Conservation (phyloP, 2,329 filamentous ascomycete genomes). For the Alternaria ethzedia region DNA sequence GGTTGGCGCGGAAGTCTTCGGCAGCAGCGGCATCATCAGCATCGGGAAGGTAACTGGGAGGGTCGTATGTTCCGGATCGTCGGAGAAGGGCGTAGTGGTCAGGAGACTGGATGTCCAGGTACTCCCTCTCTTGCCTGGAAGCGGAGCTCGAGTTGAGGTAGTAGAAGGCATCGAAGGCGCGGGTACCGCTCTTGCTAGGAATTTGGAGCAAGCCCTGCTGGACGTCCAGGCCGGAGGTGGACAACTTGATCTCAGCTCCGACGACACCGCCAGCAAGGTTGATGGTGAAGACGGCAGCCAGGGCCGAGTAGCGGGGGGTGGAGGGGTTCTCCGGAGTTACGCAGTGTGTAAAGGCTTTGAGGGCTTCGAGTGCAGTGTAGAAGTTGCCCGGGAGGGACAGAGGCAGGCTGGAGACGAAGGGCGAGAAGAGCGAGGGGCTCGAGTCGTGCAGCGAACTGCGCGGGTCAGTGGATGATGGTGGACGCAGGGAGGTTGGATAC, state of each 20-base stretch:
- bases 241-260: slow-evolving; percentile 76
- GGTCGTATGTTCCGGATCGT: slow-evolving; percentile 82
- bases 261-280: slow-evolving; percentile 81
- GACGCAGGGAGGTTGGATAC: slow-evolving; percentile 35
- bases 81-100: slow-evolving; percentile 80
- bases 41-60: slow-evolving; percentile 87
- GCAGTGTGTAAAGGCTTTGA: slow-evolving; percentile 85
- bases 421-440: slow-evolving; percentile 80
- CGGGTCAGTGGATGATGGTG: slow-evolving; percentile 14
- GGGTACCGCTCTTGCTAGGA: slow-evolving; percentile 78
- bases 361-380: slow-evolving; percentile 78
- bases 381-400: slow-evolving; percentile 76
- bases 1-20: slow-evolving; percentile 85
- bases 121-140: slow-evolving; percentile 86
- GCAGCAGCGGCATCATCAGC: slow-evolving; percentile 91
- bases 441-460: slow-evolving; percentile 85
- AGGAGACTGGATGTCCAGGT: slow-evolving; percentile 77
- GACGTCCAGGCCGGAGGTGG: slow-evolving; percentile 88
- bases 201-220: slow-evolving; percentile 79
- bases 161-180: slow-evolving; percentile 98
- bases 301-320: slow-evolving; percentile 76
- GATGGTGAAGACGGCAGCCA: slow-evolving; percentile 82
- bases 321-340: slow-evolving; percentile 92
- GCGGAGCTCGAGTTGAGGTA: slow-evolving; percentile 93
- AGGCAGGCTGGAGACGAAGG: slow-evolving; percentile 82